Evolutionary conservation across 768 basidiomycete species (phyloP), one percentile per base, ranked within the genome.

Genomic region (Terana coerulea): DNA sequence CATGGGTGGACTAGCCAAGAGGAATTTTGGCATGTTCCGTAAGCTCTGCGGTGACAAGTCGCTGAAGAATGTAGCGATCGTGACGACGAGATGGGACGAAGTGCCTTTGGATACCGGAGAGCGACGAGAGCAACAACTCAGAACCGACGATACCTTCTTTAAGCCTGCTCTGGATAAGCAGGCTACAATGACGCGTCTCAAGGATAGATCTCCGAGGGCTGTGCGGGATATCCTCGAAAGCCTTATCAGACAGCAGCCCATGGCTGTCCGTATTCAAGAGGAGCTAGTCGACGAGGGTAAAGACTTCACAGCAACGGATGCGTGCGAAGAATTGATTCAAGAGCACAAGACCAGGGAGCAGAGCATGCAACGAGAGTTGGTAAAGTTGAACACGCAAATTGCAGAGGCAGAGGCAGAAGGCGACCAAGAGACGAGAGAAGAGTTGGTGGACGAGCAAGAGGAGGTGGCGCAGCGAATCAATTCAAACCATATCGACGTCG

Each of bases 51-150:
- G 80, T 12, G 73, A 75, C n/a, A 65, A 47, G 37, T 68, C 74
- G 12, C 72, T 82, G 47, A 61, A 66, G 25, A 80, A 74, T 51
- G 75, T 81, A 15, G 65, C 76, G 21, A 70, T 82, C 54, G 73
- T 74, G 45, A 80, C 80, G 40, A 80, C 70, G 33, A 79, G 78
- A 75, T 82, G 80, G 80, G 72, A 68, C 4, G 64, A 69, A 53
- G 69, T 78, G 24, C 65, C 64, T 36, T 59, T 55, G 34, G 64
- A 68, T 42, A 26, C 68, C 15, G 77, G 74, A 2, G 59, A 67
- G 51, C 65, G 66, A 2, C 68, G 80, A 25, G 79, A 82, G 56
- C 49, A 44, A 0, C 77, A 81, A 54, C 73, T 81, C 24, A 61
- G 61, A 28, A 51, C 4, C 35, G 66, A 72, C 19, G 64, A 64